Evolutionary conservation across 257 asterid genomes (phyloP).

Genomic region (Plantago elongata): DNA sequence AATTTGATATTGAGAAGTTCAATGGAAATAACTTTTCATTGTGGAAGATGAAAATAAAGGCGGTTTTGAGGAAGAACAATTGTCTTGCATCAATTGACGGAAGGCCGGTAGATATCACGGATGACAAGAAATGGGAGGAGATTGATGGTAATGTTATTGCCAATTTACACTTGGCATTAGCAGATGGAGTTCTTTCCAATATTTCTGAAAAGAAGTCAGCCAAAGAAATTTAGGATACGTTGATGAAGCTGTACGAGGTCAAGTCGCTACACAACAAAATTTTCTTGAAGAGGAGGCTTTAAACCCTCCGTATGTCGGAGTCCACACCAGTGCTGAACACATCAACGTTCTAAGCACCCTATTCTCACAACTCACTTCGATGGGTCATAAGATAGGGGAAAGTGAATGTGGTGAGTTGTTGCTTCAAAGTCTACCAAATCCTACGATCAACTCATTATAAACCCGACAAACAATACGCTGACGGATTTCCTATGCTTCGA

Average conservation of each 20-base stretch:
- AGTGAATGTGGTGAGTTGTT: background rate
- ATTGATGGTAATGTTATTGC: background rate
- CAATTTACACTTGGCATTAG: background rate
- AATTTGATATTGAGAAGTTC: background rate
- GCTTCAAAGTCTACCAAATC: background rate
- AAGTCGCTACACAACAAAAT: background rate
- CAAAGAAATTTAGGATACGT: slow-evolving; percentile 4
- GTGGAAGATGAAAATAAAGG: slow-evolving; percentile 4
- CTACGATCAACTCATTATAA: background rate
- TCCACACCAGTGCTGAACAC: background rate
- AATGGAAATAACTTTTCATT: slow-evolving; percentile 3
- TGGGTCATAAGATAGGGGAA: background rate
- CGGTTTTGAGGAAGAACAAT: background rate
- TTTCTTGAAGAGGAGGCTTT: slow-evolving; percentile 1
- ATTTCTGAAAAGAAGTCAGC: slow-evolving; percentile 5
- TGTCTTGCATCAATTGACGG: background rate
- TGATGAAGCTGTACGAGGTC: slow-evolving; percentile 1
- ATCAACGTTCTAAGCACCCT: background rate
- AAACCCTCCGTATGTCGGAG: background rate
- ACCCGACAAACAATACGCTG: background rate
- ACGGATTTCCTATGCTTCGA: background rate
- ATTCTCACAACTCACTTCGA: slow-evolving; percentile 9
- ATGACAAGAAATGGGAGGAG: slow-evolving; percentile 3
- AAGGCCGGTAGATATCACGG: background rate
- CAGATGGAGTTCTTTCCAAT: slow-evolving; percentile 4